Evolutionary conservation across 768 basidiomycete genomes (phyloP), one percentile per base, ranked within the genome.

Genomic region (Leccinellum rugosiceps): DNA sequence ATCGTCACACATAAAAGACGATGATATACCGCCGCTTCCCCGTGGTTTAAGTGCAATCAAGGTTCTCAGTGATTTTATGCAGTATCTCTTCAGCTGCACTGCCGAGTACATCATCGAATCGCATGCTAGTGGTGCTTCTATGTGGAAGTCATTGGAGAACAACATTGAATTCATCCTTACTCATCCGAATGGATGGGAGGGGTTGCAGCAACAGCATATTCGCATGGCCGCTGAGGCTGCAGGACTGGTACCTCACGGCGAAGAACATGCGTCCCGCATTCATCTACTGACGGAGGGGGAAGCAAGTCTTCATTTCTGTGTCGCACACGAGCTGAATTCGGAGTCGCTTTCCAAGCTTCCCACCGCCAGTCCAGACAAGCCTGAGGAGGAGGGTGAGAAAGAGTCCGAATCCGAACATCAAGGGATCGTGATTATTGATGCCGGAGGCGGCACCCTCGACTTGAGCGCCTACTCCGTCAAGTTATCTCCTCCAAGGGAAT

Each of bases 341-440:
- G 71, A 77, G 7, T 54, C 52, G 14, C 52, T 74, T 6, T 58
- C 55, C 13, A 44, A 49, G 10, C 1, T 56, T 4, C 50, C 60
- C 4, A 50, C 54, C 23, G 32, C 51, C 3, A 53, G 43, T 17
- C 10, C 60, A 2, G 59, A 26, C n/a, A 50, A 48, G 4, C 13
- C 10, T 14, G 46, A 26, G 11, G 56, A 58, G 0, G 51, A 62
- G 4, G 53, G 8, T 2, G 57, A 53, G 8, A 35, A 53, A n/a
- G 50, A 50, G 14, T 28, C 60, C 74, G 79, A 67, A 6, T 28
- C 60, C 74, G 79, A 67, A 1, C 68, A 69, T 1, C 57, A 71
- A 26, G 73, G 73, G 0, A 59, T 80, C 4, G 67, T 80, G 19
- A 64, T 83, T 6, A 71, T 81, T 15, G 82, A 82, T 63, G 66